These are phyloP conservation scores for Dactylorhiza incarnata DNA, from an alignment of 106 monocot genomes.

Conservation along the genomic window DNA sequence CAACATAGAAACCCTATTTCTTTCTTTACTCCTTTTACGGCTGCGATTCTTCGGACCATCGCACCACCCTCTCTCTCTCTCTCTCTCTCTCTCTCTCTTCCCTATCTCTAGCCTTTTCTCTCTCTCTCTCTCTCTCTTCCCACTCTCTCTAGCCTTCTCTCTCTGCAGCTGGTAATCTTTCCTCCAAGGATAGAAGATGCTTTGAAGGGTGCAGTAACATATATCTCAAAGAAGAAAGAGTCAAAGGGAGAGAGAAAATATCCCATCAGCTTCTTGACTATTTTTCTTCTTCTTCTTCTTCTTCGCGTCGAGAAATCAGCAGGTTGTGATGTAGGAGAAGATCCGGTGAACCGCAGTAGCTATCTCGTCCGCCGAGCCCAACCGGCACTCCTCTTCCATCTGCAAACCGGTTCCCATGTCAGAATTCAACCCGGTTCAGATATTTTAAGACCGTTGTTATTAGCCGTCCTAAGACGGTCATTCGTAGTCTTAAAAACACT, in stretches of 20 bases:
- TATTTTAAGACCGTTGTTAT: too few relatives aligned
- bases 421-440: background rate
- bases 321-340: conserved; percentile 18
- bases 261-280: background rate
- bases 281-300: too few relatives aligned
- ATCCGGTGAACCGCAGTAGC: conserved; percentile 79
- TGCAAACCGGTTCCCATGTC: background rate
- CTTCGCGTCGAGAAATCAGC: background rate
- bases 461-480: too few relatives aligned
- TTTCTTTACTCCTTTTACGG: background rate
- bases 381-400: conserved; percentile 75
- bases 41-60: background rate
- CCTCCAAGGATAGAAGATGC: background rate
- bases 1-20: background rate
- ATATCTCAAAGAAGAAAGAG: background rate
- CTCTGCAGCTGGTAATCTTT: background rate
- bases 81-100: background rate
- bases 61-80: background rate
- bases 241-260: too few relatives aligned
- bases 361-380: conserved; percentile 79
- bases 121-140: background rate
- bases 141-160: background rate
- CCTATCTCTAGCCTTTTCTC: background rate
- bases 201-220: background rate
- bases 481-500: too few relatives aligned